Percentiles rank a stretch among this genome's conserved stretches.
Evolutionary conservation across 768 basidiomycete species (phyloP).

Genomic region (Piloderma croceum): DNA sequence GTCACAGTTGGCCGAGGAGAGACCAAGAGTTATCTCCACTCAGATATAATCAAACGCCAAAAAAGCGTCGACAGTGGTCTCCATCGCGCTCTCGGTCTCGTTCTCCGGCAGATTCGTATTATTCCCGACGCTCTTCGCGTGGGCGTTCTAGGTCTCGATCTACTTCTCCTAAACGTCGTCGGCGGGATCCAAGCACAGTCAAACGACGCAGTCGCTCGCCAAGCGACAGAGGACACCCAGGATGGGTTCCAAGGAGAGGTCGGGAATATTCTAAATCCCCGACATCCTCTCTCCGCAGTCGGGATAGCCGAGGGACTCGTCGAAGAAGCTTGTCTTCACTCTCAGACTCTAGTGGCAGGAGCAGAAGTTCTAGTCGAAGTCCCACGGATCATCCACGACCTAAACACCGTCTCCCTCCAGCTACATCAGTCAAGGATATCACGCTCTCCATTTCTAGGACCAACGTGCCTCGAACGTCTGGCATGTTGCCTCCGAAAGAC

Average conservation of each 20-base stretch:
- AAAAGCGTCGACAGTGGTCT: constrained; percentile 43
- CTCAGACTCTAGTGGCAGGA: constrained; percentile 55
- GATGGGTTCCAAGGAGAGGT: constrained; percentile 24
- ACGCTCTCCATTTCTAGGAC: constrained; percentile 28
- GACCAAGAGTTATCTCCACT: constrained; percentile 41
- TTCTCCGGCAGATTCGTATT: constrained; percentile 61
- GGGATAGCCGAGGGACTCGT: constrained; percentile 29
- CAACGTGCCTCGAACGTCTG: constrained; percentile 15
- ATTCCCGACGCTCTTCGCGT: constrained; percentile 57
- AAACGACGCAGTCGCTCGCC: constrained; percentile 44
- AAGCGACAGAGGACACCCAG: constrained; percentile 38
- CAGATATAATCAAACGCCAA: constrained; percentile 29
- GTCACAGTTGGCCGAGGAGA: constrained; percentile 60
- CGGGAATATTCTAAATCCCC: constrained; percentile 35
- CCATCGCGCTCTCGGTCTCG: constrained; percentile 51
- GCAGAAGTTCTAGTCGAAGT: constrained; percentile 47
- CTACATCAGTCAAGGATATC: constrained; percentile 34
- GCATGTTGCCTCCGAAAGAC: constrained; percentile 16
- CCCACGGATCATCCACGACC: constrained; percentile 46
- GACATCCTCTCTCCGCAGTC: constrained; percentile 37
- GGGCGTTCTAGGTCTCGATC: constrained; percentile 62
- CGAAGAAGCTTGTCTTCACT: constrained; percentile 48
- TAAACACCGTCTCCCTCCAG: constrained; percentile 58
- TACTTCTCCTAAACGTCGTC: constrained; percentile 53
- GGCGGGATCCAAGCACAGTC: constrained; percentile 46